Base-by-base conservation (phyloP, 345 rosid species). In the Turritis glabra region DNA sequence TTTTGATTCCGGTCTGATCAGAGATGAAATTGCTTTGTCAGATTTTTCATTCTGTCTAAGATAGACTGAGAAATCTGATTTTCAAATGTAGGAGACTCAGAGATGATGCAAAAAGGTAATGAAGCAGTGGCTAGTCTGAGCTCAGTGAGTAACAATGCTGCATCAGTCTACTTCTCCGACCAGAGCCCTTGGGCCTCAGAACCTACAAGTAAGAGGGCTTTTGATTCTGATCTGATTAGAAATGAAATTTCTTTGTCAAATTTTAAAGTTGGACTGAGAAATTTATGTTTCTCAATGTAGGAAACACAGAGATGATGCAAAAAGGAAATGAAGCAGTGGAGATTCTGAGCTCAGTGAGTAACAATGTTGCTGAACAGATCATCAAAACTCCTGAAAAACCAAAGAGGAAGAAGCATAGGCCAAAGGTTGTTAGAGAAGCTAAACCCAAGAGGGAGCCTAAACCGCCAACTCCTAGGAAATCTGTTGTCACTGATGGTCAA, bases 321-420 rank as follows among this genome's bases (percentile, higher is more conserved):
- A 71, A 53, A 67, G 77, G 32, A 64, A 69, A 60, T 40, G 59
- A 56, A 10, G 15, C 48, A 33, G 44, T n/a, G 46, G 71, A 41
- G 55, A 44, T 64, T 37, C 62, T 43, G 2, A 55, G 50, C 64
- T 55, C 72, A 3, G 32, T 50, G 67, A 76, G 77, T 80, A 76
- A 76, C 18, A 69, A 65, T 74, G 57, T 74, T 69, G 83, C 69
- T 67, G 82, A 81, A n/a, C 58, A 73, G 59, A 72, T 56, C 60
- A 80, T 60, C 40, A 81, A 72, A 80, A 91, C 96, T 27, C 98
- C 93, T 3, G 83, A 80, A 60, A 90, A 89, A 57, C 86, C 85
- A 3, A 95, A 85, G 79, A 83, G 91, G 77, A 95, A 61, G 69
- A 95, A 92, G 77, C 97, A 90, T 75, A 84, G 97, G 77, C 97